Base-by-base conservation (phyloP, 768 basidiomycete species). In the Tylopilus cervinicoccineus region DNA sequence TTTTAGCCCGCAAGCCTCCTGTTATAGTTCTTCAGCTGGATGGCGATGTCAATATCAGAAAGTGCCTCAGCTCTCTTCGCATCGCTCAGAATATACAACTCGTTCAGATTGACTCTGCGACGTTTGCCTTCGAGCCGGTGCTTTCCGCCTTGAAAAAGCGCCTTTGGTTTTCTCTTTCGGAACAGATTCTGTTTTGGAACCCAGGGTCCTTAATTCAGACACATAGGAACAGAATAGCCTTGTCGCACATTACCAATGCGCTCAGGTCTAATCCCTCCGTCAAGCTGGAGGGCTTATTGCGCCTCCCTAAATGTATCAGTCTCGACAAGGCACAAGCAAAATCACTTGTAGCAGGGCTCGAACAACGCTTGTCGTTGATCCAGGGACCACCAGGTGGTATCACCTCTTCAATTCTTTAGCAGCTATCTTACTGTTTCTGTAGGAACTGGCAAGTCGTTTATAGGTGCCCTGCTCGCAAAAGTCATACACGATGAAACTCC, bases 401-500 rank as follows among this genome's bases (percentile, higher is more conserved):
- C 1, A 0, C n/a, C 12, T 6, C 17, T 31, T 17, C 45, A n/a
- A 11, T 22, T 8, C 7, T 13, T 14, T 28, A 5, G 7, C 22
- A 32, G 1, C 2, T 2, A 12, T 40, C 32, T 59, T n/a, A 56
- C 6, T 10, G 8, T 37, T 36, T 11, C 6, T 5, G 2, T 19
- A 86, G 84, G 85, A 1, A 87, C 85, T 0, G 84, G 85, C 1
- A 87, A 86, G 54, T 84, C 83, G 0, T 85, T 85, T 56, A 79
- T 86, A 36, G 84, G 85, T 0, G 77, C 80, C 1, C 66, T 86
- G 1, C 64, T 85, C 1, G 80, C 81, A 0, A 86, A 84, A 47
- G 64, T 73, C 4, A 61, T 85, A 10, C 75, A 84, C 38, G 74
- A 78, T 16, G 55, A 61, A 42, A 76, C 76, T 0, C 5, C 50